Base-by-base conservation (phyloP, 2,329 filamentous ascomycete species). In the Talaromyces rugulosus region DNA sequence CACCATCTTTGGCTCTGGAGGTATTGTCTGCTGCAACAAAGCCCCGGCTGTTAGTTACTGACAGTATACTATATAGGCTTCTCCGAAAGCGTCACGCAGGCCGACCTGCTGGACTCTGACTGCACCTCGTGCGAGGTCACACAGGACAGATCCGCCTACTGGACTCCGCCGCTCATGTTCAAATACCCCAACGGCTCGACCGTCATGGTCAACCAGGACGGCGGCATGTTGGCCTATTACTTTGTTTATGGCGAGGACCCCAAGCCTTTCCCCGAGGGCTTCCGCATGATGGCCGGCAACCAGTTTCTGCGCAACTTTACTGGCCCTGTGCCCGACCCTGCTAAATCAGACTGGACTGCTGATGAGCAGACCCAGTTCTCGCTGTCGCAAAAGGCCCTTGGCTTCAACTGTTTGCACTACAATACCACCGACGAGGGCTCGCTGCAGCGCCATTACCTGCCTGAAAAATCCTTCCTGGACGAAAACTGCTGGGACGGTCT, bases 371-470 rank as follows among this genome's bases (percentile, higher is more conserved):
- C 88, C 11, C 92, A 96, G 79, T 75, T 77, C 16, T 85, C 87
- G 58, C 84, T 97, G 42, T 80, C 79, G 57, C 89, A 96, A 80
- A 92, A 93, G 64, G 91, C 93, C 9, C 69, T 97, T 31, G 94
- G 95, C 3, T 96, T 96, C 85, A 98, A 98, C 82, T 98, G 95
- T 77, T 79, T 99, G 64, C 88, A 98, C 84, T 97, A 97, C 73
- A 70, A 69, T 34, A 80, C 76, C 28, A 69, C 69, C 18, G 80
- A 89, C 2, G 92, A 96, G 75, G 83, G 84, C 1, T 89, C 92
- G 14, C 83, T 96, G 40, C 89, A 87, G 75, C 91, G 93, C 66
- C 93, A 96, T 75, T 87, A 85, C 72, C 70, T 97, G 68, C 93
- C 94, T 0, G 84, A 89, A 69, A 96, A 96, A 82, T 77, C 78